Evolutionary conservation across 2,329 filamentous ascomycete species (phyloP), one percentile per base, ranked within the genome.

Genomic region (Domatiomyces catenatus): DNA sequence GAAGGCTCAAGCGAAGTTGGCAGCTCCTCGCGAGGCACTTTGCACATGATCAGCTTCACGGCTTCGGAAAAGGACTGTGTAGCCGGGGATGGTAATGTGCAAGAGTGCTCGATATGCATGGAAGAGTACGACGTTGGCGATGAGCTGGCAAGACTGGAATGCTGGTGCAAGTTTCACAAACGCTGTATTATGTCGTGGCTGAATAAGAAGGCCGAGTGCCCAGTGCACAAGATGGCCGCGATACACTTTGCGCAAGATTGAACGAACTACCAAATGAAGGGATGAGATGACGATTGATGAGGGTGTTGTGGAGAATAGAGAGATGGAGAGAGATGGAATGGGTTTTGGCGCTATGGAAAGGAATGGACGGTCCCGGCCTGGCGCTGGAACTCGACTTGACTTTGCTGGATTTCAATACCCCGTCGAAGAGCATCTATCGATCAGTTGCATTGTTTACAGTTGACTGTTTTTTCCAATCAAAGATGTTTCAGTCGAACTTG

Each of bases 31-130:
- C 62, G 17, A 15, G 59, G 59, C 10, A 58, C 59, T 15, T 54
- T 66, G 10, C 64, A 65, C 15, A 70, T 71, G 67, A 56, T 70
- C 12, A 61, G 61, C 1, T 81, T 79, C 56, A 69, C 65, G 5
- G 78, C 79, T 0, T 80, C 75, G 0, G 79, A 82, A 62, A 82
- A 82, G 60, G 79, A 82, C 54, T 81, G 78, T 57, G 61, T 75
- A 1, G 72, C 73, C 4, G 65, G 69, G 19, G 74, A 77, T 49
- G 72, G 75, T 17, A 69, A 69, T 44, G 57, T 66, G 48, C 72
- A 74, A 43, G 79, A 82, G 59, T 82, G 79, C 55, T 73, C 77
- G 7, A 81, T 82, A 48, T 82, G 79, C 61, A 75, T 81, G 60
- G 77, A 80, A 55, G 79, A 82, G 50, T 81, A 81, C 60, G 72